Conservation (phyloP, 192 early-diverging fungal genomes). For the Coemansia javaensis region DNA sequence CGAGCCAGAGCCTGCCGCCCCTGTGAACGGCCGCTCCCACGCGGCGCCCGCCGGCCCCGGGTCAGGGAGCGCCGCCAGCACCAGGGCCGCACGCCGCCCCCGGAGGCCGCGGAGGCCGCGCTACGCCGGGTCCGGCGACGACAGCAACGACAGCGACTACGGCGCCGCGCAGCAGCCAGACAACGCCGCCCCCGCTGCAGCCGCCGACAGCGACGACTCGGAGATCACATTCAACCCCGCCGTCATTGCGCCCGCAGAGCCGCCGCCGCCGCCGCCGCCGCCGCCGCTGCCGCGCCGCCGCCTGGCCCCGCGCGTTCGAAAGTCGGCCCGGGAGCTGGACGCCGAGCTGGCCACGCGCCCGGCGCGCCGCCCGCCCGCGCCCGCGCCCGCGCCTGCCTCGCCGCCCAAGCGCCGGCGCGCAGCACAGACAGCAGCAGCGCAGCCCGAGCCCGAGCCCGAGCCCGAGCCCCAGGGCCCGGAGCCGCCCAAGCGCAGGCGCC, state of each 20-base stretch:
- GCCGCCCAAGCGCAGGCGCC: too few species aligned
- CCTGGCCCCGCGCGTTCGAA: conserved; percentile 8
- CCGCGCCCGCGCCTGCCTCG: neutral
- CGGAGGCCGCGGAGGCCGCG: conserved; percentile 7
- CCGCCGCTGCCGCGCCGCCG: conserved; percentile 2
- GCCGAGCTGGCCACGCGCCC: conserved; percentile 35
- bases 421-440: too few species aligned
- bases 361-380: conserved; percentile 18
- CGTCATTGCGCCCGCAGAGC: conserved; percentile 7
- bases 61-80: too few species aligned
- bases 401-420: conserved; percentile 41
- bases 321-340: conserved; percentile 24
- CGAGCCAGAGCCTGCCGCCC: too few species aligned
- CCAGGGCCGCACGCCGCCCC: too few species aligned
- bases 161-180: neutral
- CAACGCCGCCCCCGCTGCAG: neutral
- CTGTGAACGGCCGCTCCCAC: too few species aligned
- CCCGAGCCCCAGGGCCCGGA: too few species aligned
- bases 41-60: too few species aligned
- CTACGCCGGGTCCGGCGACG: conserved; percentile 27
- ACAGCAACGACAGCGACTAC: neutral
- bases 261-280: neutral
- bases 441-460: too few species aligned
- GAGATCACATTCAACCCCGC: conserved; percentile 43
- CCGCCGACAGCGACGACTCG: conserved; percentile 39